Conservation (phyloP, 495 filamentous ascomycete genomes). For the Tuber indicum region DNA sequence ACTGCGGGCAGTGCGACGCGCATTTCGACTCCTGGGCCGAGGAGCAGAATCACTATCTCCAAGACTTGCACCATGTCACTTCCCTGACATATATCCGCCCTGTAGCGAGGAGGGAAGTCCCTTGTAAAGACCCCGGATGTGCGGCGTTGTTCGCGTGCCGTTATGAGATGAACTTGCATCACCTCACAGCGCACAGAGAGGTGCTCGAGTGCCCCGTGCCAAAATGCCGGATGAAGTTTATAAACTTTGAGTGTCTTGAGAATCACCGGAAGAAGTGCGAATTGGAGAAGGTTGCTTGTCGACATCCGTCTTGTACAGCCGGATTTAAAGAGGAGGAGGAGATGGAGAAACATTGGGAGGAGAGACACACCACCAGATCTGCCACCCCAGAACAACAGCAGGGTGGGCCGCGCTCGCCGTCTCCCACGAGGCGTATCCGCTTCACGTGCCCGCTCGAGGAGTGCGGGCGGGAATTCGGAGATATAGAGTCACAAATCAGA, state of each 20-base stretch:
- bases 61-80: conserved; percentile 15
- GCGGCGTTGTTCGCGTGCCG: conserved; percentile 18
- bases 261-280: conserved; percentile 24
- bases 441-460: conserved; percentile 11
- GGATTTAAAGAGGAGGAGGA: conserved; percentile 21
- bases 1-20: conserved; percentile 25
- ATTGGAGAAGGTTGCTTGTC: not conserved
- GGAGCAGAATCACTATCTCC: conserved; percentile 22
- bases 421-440: conserved; percentile 17
- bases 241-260: conserved; percentile 22
- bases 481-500: conserved; percentile 18
- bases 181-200: conserved; percentile 19
- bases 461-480: conserved; percentile 19
- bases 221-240: conserved; percentile 18
- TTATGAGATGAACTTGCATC: conserved; percentile 26
- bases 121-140: conserved; percentile 16
- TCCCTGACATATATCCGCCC: conserved; percentile 12
- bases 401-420: not conserved
- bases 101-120: conserved; percentile 12
- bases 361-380: conserved; percentile 13
- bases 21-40: conserved; percentile 12
- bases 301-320: conserved; percentile 14
- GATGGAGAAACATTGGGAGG: conserved; percentile 21
- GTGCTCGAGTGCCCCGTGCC: conserved; percentile 18
- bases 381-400: conserved; percentile 11